phyloP scores from a whole-genome alignment of 176 grass and related monocot genomes.

The Zoysia japonica region DNA sequence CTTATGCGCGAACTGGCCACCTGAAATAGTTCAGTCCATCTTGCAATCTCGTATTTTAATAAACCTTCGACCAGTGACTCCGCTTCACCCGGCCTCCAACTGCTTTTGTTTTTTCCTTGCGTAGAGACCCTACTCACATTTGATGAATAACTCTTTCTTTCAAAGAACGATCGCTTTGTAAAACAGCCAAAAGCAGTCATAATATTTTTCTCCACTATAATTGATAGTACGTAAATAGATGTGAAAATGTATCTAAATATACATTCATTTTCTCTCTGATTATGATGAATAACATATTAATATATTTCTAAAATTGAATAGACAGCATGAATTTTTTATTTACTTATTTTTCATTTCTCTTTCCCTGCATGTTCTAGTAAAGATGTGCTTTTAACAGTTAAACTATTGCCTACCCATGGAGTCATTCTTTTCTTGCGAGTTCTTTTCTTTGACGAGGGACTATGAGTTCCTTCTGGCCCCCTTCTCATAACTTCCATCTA shows the following conservation, averaged over 20 bases:
- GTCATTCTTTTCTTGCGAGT: not conserved
- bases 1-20: too few species aligned
- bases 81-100: conserved; percentile 27
- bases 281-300: not conserved
- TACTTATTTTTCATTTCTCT: not conserved
- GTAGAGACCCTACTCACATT: not conserved
- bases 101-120: conserved; percentile 16
- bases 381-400: not conserved
- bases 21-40: too few species aligned
- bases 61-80: not conserved
- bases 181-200: not conserved
- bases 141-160: not conserved
- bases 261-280: not conserved
- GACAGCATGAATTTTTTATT: too few species aligned
- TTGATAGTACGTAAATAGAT: not conserved
- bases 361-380: not conserved
- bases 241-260: too few species aligned
- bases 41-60: too few species aligned
- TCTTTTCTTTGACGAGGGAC: not conserved
- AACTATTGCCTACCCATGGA: conserved; percentile 8
- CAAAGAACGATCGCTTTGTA: not conserved
- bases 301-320: too few species aligned
- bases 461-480: not conserved
- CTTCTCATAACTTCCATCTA: not conserved
- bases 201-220: not conserved